These are phyloP conservation scores for Fomitopsis schrenkii DNA, from an alignment of 1,284 basidiomycete species.

Conservation along the genomic window DNA sequence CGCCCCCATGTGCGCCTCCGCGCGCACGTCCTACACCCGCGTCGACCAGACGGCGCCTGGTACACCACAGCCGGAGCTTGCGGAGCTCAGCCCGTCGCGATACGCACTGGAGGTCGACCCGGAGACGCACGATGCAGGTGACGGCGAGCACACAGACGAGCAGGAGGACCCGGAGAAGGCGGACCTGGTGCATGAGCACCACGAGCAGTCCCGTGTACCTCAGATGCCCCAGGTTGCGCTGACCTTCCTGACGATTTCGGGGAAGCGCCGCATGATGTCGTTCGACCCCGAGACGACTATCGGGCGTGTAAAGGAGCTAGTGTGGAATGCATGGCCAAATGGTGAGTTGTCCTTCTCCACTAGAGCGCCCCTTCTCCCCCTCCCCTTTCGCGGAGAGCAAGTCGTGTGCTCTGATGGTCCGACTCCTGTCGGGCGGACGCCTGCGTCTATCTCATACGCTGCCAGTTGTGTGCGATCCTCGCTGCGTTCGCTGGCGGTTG, in stretches of 20 bases:
- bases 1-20: conserved; percentile 29
- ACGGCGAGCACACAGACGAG: conserved; percentile 14
- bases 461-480: neutral
- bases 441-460: neutral
- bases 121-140: conserved; percentile 7
- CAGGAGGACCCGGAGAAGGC: conserved; percentile 8
- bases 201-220: conserved; percentile 33
- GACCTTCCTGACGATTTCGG: conserved; percentile 76
- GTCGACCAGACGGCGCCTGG: conserved; percentile 24
- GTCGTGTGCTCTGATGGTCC: neutral
- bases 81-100: conserved; percentile 12
- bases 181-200: conserved; percentile 1
- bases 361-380: neutral
- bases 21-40: conserved; percentile 34
- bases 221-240: conserved; percentile 64
- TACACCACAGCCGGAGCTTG: conserved; percentile 3
- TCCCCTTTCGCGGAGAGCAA: neutral
- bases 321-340: conserved; percentile 81
- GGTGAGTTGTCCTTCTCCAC: conserved; percentile 41
- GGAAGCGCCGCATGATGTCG: conserved; percentile 65
- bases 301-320: conserved; percentile 78
- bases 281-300: conserved; percentile 80
- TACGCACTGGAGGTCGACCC: conserved; percentile 15
- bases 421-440: neutral
- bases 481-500: neutral